Evolutionary conservation across 164 flowering plant genomes (phyloP).

Genomic region (Protea cynaroides): DNA sequence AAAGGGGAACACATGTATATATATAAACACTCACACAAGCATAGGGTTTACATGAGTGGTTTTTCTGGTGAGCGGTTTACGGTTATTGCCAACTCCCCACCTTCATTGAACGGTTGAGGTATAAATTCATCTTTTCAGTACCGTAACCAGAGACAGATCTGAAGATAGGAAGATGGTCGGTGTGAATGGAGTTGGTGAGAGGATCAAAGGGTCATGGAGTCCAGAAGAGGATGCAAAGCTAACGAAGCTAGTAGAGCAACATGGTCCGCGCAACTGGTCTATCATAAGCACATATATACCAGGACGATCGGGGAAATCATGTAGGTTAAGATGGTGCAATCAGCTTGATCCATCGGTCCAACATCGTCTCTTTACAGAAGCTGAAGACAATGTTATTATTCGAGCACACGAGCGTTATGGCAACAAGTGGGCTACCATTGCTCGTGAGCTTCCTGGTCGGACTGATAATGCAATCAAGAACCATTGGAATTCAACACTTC

Average conservation of each 20-base stretch:
- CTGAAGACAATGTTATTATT: slow-evolving; percentile 54
- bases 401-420: slow-evolving; percentile 52
- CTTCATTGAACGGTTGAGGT: slow-evolving; percentile 4
- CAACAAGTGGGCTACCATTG: slow-evolving; percentile 80
- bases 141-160: not conserved
- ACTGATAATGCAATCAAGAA: slow-evolving; percentile 78
- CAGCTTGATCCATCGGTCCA: slow-evolving; percentile 69
- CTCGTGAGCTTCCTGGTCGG: slow-evolving; percentile 60
- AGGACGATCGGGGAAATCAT: slow-evolving; percentile 71
- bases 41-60: slow-evolving; percentile 4
- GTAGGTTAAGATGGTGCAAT: slow-evolving; percentile 75
- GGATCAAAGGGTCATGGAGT: slow-evolving; percentile 67
- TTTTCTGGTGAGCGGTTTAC: slow-evolving; percentile 35
- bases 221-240: slow-evolving; percentile 48
- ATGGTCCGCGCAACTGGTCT: slow-evolving; percentile 70
- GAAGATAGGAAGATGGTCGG: not conserved
- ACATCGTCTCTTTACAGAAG: slow-evolving; percentile 53
- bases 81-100: slow-evolving; percentile 36
- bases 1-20: too few relatives aligned
- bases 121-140: not conserved
- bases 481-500: slow-evolving; percentile 67
- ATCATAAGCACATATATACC: slow-evolving; percentile 51
- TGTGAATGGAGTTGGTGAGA: slow-evolving; percentile 9
- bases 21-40: too few relatives aligned
- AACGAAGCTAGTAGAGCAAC: slow-evolving; percentile 41